Percentiles rank a stretch among this genome's conserved stretches.
Conservation (phyloP, 495 filamentous ascomycete species). For the Talaromyces stipitatus region DNA sequence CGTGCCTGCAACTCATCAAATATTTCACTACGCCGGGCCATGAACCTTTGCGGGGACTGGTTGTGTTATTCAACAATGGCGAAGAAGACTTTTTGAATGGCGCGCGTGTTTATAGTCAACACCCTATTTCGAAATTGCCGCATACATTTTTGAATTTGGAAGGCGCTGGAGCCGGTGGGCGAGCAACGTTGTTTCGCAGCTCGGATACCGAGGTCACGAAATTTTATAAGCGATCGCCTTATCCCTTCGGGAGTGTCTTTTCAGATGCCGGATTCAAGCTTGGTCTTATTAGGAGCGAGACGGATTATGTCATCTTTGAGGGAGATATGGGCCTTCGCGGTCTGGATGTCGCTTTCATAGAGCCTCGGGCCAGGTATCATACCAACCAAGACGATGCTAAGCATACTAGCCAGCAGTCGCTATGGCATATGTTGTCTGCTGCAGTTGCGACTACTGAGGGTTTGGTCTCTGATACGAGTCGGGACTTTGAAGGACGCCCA, state of each 20-base stretch:
- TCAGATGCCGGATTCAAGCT: constrained; percentile 75
- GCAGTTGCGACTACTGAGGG: constrained; percentile 63
- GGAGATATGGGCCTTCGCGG: constrained; percentile 77
- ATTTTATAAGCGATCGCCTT: constrained; percentile 58
- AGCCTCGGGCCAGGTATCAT: constrained; percentile 82
- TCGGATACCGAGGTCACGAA: constrained; percentile 82
- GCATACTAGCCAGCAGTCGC: constrained; percentile 64
- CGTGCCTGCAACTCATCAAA: constrained; percentile 76
- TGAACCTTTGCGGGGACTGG: constrained; percentile 69
- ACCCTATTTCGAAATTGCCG: constrained; percentile 67
- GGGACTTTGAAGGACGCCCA: constrained; percentile 55
- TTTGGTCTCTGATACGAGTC: constrained; percentile 62
- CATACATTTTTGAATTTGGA: constrained; percentile 92
- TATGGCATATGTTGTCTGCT: constrained; percentile 92
- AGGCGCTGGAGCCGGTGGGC: constrained; percentile 87
- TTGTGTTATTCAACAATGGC: constrained; percentile 87
- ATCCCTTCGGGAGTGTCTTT: constrained; percentile 80
- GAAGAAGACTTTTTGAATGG: constrained; percentile 94
- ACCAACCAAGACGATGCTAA: constrained; percentile 80
- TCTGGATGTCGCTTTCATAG: constrained; percentile 84
- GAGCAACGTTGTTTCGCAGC: constrained; percentile 77
- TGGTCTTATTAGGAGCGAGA: constrained; percentile 72
- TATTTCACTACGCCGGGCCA: constrained; percentile 77
- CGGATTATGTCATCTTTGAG: constrained; percentile 83
- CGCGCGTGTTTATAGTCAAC: constrained; percentile 74